Evolutionary conservation across 106 monocot species (phyloP), one percentile per base, ranked within the genome.

Genomic region (Alisma plantagoaquatica): DNA sequence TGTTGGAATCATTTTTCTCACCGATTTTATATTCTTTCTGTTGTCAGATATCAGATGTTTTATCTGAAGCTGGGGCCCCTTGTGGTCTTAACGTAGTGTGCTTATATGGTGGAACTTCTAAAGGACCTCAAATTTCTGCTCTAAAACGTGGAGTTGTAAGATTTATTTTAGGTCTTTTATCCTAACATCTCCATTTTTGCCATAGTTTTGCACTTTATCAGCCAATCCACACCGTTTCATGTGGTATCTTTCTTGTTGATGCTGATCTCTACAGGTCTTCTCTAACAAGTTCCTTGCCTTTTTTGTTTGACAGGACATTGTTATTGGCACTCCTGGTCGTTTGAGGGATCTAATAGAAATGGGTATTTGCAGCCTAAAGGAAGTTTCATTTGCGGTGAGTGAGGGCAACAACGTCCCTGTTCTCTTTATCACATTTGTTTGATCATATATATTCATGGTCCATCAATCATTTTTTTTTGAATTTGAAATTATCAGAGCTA

Each of bases 71-170:
- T 65, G 98, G 90, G 20, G 67, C 67, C 58, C 63, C 76, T 56
- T 85, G 89, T 74, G 85, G 82, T 27, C 51, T 86, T 53, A 85
- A 75, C 57, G 65, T 82, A 59, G 89, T 98, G 71, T 85, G 84
- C 52, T 41, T 98, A 30, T 98, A 98, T 73, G 98, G 98, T 54
- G 98, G 98, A n/a, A 86, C 82, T 47, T 79, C 85, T 7, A 98
- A 98, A 62, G 90, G 78, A 54, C 98, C 98, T 42, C 98, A 98
- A 45, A 98, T 90, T 41, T 65, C 90, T 51, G 62, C 98, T 42
- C 50, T 90, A 43, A 98, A 75, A 74, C 72, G 81, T 79, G 98
- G 98, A 74, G 82, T 90, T 58, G 98, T 98, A 82, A 82, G 98
- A 10, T 47, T 4, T 18, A 43, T 67, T n/a, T n/a, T 21, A 27